Conservation (phyloP, 441 rosid species). For the Gossypium armourianum region DNA sequence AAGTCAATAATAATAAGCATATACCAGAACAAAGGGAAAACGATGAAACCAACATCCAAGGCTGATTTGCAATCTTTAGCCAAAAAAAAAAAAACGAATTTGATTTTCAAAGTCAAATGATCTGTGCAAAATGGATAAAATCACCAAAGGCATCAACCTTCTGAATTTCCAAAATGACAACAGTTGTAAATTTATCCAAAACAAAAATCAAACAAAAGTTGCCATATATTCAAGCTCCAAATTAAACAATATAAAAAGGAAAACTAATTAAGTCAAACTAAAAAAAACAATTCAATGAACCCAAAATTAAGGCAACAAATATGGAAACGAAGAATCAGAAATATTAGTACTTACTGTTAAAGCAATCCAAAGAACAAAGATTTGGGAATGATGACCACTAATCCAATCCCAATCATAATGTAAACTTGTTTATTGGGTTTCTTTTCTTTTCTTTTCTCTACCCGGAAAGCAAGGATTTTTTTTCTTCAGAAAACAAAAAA, state of each 20-base stretch:
- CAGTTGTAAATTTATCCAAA: neutral
- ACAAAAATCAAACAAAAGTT: neutral
- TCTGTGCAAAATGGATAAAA: neutral
- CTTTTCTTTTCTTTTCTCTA: neutral
- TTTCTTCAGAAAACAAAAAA: neutral
- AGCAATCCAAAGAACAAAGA: constrained; percentile 31
- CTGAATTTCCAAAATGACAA: constrained; percentile 11
- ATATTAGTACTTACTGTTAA: constrained; percentile 36
- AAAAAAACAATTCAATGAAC: neutral
- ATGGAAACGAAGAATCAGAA: constrained; percentile 5
- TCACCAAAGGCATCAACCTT: neutral
- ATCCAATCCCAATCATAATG: constrained; percentile 5
- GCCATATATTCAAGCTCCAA: neutral
- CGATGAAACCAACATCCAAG: neutral
- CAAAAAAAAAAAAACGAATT: neutral
- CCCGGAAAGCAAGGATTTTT: neutral
- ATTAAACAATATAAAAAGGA: neutral
- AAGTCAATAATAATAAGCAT: neutral
- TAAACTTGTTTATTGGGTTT: neutral
- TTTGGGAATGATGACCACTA: constrained; percentile 17
- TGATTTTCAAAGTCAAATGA: neutral
- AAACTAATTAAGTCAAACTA: neutral
- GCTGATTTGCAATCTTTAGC: neutral
- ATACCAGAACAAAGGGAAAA: neutral
- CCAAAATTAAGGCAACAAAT: neutral